These are phyloP conservation scores for Hypoxylon sp. DNA, from an alignment of 2,329 filamentous ascomycete genomes.

Conservation along the genomic window DNA sequence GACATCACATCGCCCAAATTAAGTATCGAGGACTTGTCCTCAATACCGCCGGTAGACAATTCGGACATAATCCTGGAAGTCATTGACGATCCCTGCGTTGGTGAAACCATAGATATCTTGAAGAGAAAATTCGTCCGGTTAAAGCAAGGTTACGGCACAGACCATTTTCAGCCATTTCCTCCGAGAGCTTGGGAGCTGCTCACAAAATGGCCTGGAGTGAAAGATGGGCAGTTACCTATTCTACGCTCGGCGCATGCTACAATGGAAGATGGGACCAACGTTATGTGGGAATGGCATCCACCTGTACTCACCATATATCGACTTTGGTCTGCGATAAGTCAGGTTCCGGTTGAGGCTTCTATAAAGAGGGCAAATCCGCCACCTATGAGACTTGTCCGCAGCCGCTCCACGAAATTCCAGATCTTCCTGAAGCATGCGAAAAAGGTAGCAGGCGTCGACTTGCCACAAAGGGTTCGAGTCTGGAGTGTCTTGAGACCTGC, in stretches of 20 bases:
- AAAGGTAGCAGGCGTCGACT: constrained; percentile 74
- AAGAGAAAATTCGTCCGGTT: constrained; percentile 78
- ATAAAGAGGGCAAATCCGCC: constrained; percentile 73
- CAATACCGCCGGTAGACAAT: constrained; percentile 88
- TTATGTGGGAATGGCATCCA: constrained; percentile 87
- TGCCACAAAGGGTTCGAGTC: constrained; percentile 81
- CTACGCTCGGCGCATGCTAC: constrained; percentile 83
- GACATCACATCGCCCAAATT: constrained; percentile 72
- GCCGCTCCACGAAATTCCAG: constrained; percentile 77
- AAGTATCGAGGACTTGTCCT: constrained; percentile 70
- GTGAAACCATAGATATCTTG: constrained; percentile 54
- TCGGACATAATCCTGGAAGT: constrained; percentile 80
- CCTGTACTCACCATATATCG: constrained; percentile 89
- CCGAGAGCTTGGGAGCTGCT: constrained; percentile 86
- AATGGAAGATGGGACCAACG: constrained; percentile 70
- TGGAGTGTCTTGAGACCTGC: constrained; percentile 75
- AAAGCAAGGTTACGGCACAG: constrained; percentile 75
- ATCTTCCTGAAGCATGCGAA: constrained; percentile 85
- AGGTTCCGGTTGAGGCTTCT: constrained; percentile 69
- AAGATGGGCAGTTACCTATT: constrained; percentile 78
- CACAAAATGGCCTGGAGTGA: constrained; percentile 84
- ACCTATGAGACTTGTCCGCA: constrained; percentile 78
- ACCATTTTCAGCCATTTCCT: constrained; percentile 84
- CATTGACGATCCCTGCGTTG: constrained; percentile 63
- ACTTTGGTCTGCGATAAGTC: constrained; percentile 74